A percentile compares a stretch with the other conserved stretches of the same genome.
These are phyloP conservation scores for Beauveria rudraprayagi DNA, from an alignment of 2,329 filamentous ascomycete genomes.

Conservation along the genomic window DNA sequence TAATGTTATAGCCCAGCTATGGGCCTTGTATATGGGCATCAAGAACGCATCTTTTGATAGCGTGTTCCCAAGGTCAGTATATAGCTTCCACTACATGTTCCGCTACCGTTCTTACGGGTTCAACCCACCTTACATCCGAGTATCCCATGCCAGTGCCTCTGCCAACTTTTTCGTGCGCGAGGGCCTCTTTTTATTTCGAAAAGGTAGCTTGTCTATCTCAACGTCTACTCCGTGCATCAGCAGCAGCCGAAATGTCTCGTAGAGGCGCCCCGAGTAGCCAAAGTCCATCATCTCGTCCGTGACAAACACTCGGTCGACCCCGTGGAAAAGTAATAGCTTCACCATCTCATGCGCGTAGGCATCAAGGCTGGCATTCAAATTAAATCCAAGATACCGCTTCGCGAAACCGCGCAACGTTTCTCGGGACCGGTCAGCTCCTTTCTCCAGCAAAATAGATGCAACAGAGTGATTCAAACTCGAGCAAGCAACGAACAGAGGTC, in stretches of 20 bases:
- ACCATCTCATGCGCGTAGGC: not conserved
- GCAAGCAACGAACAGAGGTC: not conserved
- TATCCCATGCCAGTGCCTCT: not conserved
- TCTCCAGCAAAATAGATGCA: not conserved
- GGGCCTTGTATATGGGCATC: too few species aligned
- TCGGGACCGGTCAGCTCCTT: not conserved
- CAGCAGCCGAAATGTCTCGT: not conserved
- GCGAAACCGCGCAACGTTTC: not conserved
- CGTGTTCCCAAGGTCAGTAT: too few species aligned
- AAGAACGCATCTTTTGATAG: too few species aligned
- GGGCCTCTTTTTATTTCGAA: fast-evolving
- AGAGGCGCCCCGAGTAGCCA: fast-evolving
- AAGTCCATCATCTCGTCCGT: not conserved
- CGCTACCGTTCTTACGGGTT: too few species aligned
- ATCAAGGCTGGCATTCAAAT: not conserved
- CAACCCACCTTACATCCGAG: too few species aligned
- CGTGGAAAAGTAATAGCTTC: not conserved
- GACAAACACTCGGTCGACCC: not conserved
- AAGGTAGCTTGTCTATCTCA: not conserved
- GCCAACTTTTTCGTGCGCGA: not conserved
- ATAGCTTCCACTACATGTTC: too few species aligned
- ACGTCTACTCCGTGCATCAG: not conserved
- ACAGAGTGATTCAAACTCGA: not conserved
- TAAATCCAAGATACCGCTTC: too few species aligned
- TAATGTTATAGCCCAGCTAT: too few species aligned